These are phyloP conservation scores for Colletotrichum echinochloae DNA, from an alignment of 2,329 filamentous ascomycete genomes.

Conservation along the genomic window DNA sequence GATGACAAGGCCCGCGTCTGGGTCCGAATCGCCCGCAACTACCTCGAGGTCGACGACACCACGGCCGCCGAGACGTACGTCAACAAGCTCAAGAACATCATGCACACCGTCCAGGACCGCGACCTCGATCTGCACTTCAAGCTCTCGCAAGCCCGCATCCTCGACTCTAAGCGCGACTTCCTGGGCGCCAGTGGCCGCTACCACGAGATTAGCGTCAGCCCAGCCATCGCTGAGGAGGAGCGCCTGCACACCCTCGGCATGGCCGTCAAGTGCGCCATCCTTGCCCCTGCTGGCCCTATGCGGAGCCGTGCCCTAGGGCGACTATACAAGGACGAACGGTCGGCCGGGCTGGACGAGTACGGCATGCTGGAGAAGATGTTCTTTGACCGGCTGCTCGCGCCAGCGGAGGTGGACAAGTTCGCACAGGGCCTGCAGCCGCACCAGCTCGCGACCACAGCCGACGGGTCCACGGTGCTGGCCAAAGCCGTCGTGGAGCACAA, in stretches of 20 bases:
- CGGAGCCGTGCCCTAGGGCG: conserved; percentile 83
- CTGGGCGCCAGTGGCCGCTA: conserved; percentile 89
- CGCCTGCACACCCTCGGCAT: conserved; percentile 85
- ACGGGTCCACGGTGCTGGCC: conserved; percentile 92
- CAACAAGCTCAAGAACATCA: conserved; percentile 95
- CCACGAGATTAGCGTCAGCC: conserved; percentile 84
- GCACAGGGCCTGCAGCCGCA: conserved; percentile 84
- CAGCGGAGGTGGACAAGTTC: conserved; percentile 88
- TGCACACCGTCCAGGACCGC: conserved; percentile 80
- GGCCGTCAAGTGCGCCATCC: conserved; percentile 90
- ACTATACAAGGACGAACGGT: conserved; percentile 93
- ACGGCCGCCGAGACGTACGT: conserved; percentile 86
- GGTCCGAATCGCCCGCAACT: conserved; percentile 94
- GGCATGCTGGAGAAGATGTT: conserved; percentile 98
- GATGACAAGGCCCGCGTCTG: conserved; percentile 87
- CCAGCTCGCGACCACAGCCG: conserved; percentile 88
- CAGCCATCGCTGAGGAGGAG: conserved; percentile 86
- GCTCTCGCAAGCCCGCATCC: conserved; percentile 91
- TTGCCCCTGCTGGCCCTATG: conserved; percentile 89
- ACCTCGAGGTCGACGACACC: conserved; percentile 93
- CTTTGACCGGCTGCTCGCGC: conserved; percentile 84
- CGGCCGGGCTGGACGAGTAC: conserved; percentile 80
- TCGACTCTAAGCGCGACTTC: conserved; percentile 91
- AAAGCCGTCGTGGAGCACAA: conserved; percentile 98
- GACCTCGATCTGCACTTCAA: conserved; percentile 86